These are phyloP conservation scores for Liquidambar formosana DNA, from an alignment of 164 flowering plant species.

Conservation along the genomic window DNA sequence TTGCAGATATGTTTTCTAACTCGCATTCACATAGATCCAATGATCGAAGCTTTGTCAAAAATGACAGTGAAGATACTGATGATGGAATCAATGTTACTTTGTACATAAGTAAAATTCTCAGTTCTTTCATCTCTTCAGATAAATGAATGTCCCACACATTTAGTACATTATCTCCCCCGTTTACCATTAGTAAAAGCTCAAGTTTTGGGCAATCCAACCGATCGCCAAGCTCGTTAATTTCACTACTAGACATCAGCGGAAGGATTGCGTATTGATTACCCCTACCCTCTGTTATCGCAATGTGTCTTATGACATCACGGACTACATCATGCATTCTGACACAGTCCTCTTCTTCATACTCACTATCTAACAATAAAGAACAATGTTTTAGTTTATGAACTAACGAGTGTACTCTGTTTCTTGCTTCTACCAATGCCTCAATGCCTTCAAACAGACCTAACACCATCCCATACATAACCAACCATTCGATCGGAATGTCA, in stretches of 20 bases:
- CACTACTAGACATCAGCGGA: background rate
- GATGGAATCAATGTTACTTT: background rate
- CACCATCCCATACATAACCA: constrained; percentile 8
- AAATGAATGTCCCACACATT: background rate
- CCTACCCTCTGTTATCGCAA: background rate
- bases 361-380: constrained; percentile 2
- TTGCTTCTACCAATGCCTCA: background rate
- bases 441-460: background rate
- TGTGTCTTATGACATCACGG: background rate
- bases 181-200: background rate
- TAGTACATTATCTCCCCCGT: background rate
- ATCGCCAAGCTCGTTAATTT: no score
- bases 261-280: background rate
- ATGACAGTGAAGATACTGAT: constrained; percentile 4
- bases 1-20: background rate
- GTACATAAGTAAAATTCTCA: constrained; percentile 7
- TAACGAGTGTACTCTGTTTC: background rate
- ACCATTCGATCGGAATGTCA: background rate
- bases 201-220: background rate
- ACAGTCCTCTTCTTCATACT: background rate
- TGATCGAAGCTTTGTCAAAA: constrained; percentile 9
- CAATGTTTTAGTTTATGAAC: constrained; percentile 3
- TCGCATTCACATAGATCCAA: constrained; percentile 7
- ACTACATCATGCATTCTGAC: constrained; percentile 14
- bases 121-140: constrained; percentile 5